Conservation (phyloP, 352 stramenopile species). For the Phytophthora quininea region DNA sequence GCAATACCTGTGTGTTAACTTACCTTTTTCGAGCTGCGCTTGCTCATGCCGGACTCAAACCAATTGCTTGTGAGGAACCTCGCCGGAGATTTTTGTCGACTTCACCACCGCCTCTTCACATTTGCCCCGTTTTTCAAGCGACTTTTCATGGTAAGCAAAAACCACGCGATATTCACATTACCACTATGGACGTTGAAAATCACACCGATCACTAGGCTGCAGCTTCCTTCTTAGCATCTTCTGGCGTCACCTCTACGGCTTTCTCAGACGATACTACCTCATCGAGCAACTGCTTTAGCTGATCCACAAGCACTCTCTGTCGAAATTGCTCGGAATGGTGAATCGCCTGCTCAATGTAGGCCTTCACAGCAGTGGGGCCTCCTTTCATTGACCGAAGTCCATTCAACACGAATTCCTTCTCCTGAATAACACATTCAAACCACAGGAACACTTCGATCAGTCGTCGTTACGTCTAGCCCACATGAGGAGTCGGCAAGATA, state of each 20-base stretch:
- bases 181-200: not conserved
- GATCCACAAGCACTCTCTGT: constrained; percentile 56
- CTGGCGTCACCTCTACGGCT: constrained; percentile 1
- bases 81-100: not conserved
- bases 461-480: no score
- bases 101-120: constrained; percentile 22
- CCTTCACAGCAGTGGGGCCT: constrained; percentile 57
- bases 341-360: constrained; percentile 79
- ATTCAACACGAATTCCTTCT: constrained; percentile 82
- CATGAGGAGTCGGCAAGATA: not conserved
- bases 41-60: constrained; percentile 43
- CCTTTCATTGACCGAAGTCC: constrained; percentile 78
- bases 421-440: constrained; percentile 35
- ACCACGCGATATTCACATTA: constrained; percentile 2
- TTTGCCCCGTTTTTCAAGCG: constrained; percentile 37
- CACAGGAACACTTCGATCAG: not conserved
- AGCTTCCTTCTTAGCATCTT: constrained; percentile 7
- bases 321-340: constrained; percentile 69
- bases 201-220: constrained; percentile 17
- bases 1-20: not conserved
- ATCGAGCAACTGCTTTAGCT: constrained; percentile 51
- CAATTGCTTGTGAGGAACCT: no score
- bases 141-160: constrained; percentile 40
- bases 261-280: constrained; percentile 23
- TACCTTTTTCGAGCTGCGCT: constrained; percentile 55